Conservation (phyloP, 2,329 filamentous ascomycete species). For the Stylonectria norvegica region DNA sequence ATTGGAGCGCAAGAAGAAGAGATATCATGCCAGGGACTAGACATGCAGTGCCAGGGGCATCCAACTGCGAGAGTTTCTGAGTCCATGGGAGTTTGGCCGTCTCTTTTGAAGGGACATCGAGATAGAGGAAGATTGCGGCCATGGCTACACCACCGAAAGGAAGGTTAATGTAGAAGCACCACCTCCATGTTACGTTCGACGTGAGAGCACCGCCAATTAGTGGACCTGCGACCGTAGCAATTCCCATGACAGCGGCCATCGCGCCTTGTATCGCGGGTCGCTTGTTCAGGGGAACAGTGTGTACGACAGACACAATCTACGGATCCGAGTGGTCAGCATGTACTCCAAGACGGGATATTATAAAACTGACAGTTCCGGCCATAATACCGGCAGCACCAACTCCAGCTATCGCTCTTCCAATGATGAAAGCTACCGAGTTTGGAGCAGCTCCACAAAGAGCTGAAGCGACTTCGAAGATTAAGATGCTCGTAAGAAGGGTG, state of each 20-base stretch:
- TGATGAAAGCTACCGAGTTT: constrained; percentile 46
- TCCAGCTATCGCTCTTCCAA: constrained; percentile 50
- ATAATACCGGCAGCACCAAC: constrained; percentile 51
- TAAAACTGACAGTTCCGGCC: constrained; percentile 35
- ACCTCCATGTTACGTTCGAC: constrained; percentile 30
- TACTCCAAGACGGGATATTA: constrained; percentile 23
- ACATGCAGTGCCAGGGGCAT: constrained; percentile 51
- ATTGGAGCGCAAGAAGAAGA: constrained; percentile 47
- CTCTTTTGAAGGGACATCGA: constrained; percentile 14
- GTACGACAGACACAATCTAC: constrained; percentile 18
- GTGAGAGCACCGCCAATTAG: constrained; percentile 30
- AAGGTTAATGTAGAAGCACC: constrained; percentile 38
- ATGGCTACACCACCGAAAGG: constrained; percentile 32
- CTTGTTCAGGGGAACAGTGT: constrained; percentile 37
- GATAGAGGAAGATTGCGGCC: constrained; percentile 23
- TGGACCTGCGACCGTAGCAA: constrained; percentile 32
- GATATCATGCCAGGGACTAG: constrained; percentile 51
- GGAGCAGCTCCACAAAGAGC: constrained; percentile 28
- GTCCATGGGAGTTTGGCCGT: constrained; percentile 24
- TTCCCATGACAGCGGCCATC: constrained; percentile 40
- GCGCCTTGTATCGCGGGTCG: constrained; percentile 26
- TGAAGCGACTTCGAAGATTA: constrained; percentile 30
- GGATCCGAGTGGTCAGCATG: not conserved
- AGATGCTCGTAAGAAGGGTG: constrained; percentile 23
- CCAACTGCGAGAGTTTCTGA: constrained; percentile 46